Conservation (phyloP, 2,329 filamentous ascomycete species). For the Pseudogymnoascus sp. region DNA sequence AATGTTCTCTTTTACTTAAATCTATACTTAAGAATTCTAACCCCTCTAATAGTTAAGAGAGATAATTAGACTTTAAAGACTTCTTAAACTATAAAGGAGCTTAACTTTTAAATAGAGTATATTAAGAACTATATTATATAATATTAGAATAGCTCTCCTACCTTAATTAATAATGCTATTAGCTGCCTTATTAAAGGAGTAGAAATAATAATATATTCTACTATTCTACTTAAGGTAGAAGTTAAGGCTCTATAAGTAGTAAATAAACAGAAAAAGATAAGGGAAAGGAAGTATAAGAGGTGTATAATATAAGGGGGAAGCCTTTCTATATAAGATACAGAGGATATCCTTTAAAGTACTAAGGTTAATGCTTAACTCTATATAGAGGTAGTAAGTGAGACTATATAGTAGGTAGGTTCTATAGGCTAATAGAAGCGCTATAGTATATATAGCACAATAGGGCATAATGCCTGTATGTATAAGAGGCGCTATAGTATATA, state of each 20-base stretch:
- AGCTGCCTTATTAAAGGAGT: conserved; percentile 16
- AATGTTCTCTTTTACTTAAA: conserved; percentile 25
- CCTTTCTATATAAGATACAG: not conserved
- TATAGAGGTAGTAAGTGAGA: not conserved
- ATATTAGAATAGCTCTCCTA: conserved; percentile 15
- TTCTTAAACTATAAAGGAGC: conserved; percentile 15
- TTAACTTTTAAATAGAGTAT: conserved; percentile 11
- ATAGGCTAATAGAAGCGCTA: not conserved
- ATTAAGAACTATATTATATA: conserved; percentile 14
- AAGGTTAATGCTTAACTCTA: not conserved
- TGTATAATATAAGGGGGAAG: not conserved
- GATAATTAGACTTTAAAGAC: conserved; percentile 12
- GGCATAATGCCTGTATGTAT: too few relatives aligned
- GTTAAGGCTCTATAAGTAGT: not conserved
- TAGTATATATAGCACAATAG: not conserved
- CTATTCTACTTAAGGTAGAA: not conserved
- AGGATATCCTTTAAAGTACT: not conserved
- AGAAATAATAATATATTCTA: conserved; percentile 11
- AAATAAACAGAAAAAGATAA: not conserved
- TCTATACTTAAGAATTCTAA: not conserved
- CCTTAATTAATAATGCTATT: conserved; percentile 14
- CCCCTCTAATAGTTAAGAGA: too few relatives aligned
- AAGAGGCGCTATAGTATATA: not conserved
- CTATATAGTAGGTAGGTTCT: not conserved
- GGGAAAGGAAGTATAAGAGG: not conserved